phyloP scores from a whole-genome alignment of 352 stramenopile genomes.

The Globisporangium parvum region DNA sequence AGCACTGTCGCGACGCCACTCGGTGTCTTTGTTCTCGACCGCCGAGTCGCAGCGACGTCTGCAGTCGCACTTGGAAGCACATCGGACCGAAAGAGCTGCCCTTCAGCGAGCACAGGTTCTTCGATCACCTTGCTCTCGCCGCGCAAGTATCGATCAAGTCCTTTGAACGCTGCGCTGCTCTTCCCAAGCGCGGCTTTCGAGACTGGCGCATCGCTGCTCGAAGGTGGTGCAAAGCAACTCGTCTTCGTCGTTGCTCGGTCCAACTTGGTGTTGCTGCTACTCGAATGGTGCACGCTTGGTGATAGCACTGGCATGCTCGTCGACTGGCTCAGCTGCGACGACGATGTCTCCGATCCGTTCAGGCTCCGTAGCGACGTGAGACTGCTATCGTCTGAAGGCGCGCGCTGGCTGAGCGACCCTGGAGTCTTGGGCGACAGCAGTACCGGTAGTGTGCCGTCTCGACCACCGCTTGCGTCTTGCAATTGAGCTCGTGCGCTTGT shows the following conservation, averaged over 20 bases:
- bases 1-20: constrained; percentile 12
- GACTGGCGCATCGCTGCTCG: neutral
- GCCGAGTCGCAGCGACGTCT: neutral
- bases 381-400: too few species aligned
- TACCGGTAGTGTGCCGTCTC: constrained; percentile 6
- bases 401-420: too few species aligned
- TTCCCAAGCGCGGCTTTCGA: neutral
- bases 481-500: too few species aligned
- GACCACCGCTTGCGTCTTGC: too few species aligned
- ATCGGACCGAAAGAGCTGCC: constrained; percentile 28
- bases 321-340: neutral
- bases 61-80: neutral
- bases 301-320: constrained; percentile 10
- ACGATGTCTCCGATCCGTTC: too few species aligned
- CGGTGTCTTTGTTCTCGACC: constrained; percentile 1
- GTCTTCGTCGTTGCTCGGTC: neutral
- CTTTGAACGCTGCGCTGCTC: constrained; percentile 22
- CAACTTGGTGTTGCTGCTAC: neutral
- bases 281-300: neutral
- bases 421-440: constrained; percentile 10
- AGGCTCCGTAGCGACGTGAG: too few species aligned
- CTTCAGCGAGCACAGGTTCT: constrained; percentile 23
- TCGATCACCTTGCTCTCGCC: constrained; percentile 49
- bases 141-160: constrained; percentile 60
- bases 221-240: constrained; percentile 1